Evolutionary conservation across 192 early-diverging fungal species (phyloP).

Genomic region (Irineochytrium annulatum): DNA sequence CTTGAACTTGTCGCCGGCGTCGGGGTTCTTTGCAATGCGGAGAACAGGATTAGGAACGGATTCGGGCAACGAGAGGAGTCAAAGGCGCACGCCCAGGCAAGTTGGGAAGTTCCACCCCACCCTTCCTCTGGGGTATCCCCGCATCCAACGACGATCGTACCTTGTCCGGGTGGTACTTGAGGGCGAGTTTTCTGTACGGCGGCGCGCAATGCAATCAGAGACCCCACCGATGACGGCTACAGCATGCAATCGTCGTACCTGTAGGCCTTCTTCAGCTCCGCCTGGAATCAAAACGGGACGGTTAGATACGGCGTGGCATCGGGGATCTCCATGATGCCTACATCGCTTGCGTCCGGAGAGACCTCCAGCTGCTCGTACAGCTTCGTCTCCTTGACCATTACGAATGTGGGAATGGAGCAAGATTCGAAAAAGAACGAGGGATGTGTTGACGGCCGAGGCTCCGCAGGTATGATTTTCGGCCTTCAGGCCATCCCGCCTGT

Average conservation of each 20-base stretch:
- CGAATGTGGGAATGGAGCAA: too few species aligned
- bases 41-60: too few species aligned
- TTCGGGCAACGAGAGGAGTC: neutral
- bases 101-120: too few species aligned
- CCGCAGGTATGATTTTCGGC: too few species aligned
- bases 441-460: too few species aligned
- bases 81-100: neutral
- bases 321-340: conserved; percentile 5
- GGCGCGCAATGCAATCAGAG: too few species aligned
- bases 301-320: neutral
- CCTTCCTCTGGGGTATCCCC: too few species aligned
- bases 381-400: conserved; percentile 78
- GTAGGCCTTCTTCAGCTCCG: conserved; percentile 90
- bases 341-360: conserved; percentile 65
- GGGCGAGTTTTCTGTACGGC: conserved; percentile 93
- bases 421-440: too few species aligned
- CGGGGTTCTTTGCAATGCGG: conserved; percentile 63
- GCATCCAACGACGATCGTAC: conserved; percentile 21
- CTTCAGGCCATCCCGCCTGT: too few species aligned
- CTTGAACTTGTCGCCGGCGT: conserved; percentile 91
- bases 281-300: neutral
- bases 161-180: conserved; percentile 91
- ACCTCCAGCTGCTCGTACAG: conserved; percentile 90
- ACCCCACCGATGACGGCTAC: too few species aligned
- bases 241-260: conserved; percentile 1